Conservation (phyloP, 2,329 filamentous ascomycete species). For the Diaporthe vaccinii region DNA sequence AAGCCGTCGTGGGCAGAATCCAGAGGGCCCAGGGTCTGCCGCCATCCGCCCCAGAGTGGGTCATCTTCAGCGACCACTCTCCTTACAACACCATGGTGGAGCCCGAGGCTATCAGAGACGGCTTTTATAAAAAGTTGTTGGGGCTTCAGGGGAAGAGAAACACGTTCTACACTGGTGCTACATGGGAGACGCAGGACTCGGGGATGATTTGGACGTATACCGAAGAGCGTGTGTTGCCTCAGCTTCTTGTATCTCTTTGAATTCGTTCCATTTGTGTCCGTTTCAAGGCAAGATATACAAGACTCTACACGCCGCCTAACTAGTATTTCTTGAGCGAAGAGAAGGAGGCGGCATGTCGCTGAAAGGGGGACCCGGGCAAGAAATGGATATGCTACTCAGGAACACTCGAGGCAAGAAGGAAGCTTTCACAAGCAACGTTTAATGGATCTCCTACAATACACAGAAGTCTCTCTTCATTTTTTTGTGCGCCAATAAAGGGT, state of each 20-base stretch:
- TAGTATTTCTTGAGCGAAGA: rapidly evolving
- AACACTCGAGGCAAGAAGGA: too few species aligned
- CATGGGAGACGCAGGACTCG: background rate
- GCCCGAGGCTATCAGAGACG: background rate
- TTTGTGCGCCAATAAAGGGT: rapidly evolving
- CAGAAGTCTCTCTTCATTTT: background rate
- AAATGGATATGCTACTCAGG: too few species aligned
- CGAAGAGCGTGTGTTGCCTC: background rate
- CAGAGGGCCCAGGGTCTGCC: background rate
- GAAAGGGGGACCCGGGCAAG: too few species aligned
- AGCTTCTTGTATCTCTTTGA: background rate
- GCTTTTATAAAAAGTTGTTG: background rate
- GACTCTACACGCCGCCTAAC: rapidly evolving
- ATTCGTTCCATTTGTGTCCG: background rate
- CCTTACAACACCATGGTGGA: background rate
- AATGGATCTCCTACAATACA: too few species aligned
- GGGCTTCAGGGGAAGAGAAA: background rate
- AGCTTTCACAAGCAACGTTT: too few species aligned
- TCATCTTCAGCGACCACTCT: slow-evolving; percentile 1
- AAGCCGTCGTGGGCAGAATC: background rate
- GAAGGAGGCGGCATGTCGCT: background rate
- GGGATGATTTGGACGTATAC: background rate
- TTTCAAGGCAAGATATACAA: background rate
- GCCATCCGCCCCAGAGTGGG: background rate
- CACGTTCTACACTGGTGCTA: background rate